These are phyloP conservation scores for Starmerella bombicola DNA, from an alignment of 805 yeast genomes.

Conservation along the genomic window DNA sequence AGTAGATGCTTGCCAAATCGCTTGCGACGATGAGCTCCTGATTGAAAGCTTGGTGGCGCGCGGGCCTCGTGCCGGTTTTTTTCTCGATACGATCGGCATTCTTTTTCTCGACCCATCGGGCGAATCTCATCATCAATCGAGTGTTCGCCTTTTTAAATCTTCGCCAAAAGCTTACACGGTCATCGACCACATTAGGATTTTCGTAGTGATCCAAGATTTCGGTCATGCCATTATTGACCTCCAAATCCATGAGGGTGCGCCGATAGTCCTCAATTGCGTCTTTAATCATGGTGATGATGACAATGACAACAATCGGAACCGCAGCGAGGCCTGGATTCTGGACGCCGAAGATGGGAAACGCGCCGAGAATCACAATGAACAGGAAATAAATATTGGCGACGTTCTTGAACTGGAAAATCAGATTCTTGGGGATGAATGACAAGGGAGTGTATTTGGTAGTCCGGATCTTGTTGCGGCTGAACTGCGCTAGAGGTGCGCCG, in stretches of 20 bases:
- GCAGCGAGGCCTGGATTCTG: conserved; percentile 62
- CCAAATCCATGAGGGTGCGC: conserved; percentile 51
- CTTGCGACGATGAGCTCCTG: conserved; percentile 19
- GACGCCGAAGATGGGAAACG: conserved; percentile 65
- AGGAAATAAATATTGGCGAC: conserved; percentile 87
- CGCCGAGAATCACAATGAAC: conserved; percentile 65
- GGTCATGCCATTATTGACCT: conserved; percentile 56
- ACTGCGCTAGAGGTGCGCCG: conserved; percentile 48
- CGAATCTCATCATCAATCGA: conserved; percentile 19
- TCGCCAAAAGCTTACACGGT: conserved; percentile 53
- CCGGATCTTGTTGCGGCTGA: conserved; percentile 84
- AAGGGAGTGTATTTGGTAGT: conserved; percentile 94
- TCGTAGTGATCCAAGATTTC: conserved; percentile 45
- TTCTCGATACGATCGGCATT: conserved; percentile 20
- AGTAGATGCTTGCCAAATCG: conserved; percentile 19
- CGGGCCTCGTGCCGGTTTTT: conserved; percentile 21
- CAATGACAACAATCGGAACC: conserved; percentile 71
- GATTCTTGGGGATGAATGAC: conserved; percentile 76
- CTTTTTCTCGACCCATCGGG: conserved; percentile 19
- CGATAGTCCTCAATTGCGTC: conserved; percentile 73
- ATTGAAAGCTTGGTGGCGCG: conserved; percentile 13
- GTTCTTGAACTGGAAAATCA: conserved; percentile 68
- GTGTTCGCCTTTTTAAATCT: conserved; percentile 45
- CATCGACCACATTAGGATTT: conserved; percentile 49
- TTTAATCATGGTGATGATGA: conserved; percentile 57